Evolutionary conservation across 1,139 yeast genomes (phyloP).

Genomic region (Schwanniomyces etchellsii): DNA sequence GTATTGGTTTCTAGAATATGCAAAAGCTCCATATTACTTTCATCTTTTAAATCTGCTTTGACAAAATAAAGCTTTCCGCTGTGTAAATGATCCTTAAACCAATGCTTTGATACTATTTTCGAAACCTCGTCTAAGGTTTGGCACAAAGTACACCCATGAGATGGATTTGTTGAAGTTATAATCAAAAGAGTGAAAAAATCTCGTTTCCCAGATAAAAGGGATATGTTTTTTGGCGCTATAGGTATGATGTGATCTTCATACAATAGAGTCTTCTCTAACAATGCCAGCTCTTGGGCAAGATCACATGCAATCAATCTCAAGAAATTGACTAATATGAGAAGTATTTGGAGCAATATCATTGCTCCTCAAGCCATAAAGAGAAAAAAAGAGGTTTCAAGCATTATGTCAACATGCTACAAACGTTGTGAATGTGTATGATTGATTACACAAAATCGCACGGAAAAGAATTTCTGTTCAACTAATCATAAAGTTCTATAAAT

Average conservation of each 20-base stretch:
- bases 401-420: too few species aligned
- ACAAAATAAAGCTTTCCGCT: conserved; percentile 39
- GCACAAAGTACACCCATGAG: conserved; percentile 32
- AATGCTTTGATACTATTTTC: conserved; percentile 36
- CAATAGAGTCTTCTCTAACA: too few species aligned
- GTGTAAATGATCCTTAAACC: conserved; percentile 36
- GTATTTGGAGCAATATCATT: neutral
- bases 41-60: conserved; percentile 45
- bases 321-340: neutral
- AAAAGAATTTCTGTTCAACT: too few species aligned
- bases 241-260: conserved; percentile 20
- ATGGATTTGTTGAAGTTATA: conserved; percentile 29
- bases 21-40: conserved; percentile 30
- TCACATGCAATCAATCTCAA: conserved; percentile 2
- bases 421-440: too few species aligned
- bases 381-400: too few species aligned
- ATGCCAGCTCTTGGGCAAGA: conserved; percentile 4
- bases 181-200: conserved; percentile 32
- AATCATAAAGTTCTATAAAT: neutral
- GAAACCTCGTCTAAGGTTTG: conserved; percentile 15
- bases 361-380: too few species aligned
- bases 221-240: conserved; percentile 24
- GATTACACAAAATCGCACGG: conserved; percentile 1
- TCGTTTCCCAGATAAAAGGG: conserved; percentile 27
- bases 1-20: conserved; percentile 34